phyloP scores from a whole-genome alignment of 2,329 filamentous ascomycete genomes.

The Apiospora saccharicola region DNA sequence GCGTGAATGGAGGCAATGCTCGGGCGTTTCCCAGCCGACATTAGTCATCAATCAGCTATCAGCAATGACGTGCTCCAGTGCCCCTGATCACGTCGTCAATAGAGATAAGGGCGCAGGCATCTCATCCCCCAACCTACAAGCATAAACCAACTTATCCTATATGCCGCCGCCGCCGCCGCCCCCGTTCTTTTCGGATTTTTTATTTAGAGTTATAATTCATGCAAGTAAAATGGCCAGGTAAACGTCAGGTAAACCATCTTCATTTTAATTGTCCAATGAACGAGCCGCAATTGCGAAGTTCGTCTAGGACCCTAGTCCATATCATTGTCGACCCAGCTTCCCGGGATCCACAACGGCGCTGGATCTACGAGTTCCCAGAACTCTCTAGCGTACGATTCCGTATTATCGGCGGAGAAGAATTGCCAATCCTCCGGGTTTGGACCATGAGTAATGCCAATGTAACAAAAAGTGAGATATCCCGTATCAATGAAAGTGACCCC shows the following conservation, averaged over 20 bases:
- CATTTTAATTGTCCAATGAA: too few relatives aligned
- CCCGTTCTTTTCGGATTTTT: too few relatives aligned
- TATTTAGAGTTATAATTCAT: too few relatives aligned
- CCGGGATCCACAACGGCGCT: neutral
- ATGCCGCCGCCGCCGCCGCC: too few relatives aligned
- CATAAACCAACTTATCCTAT: too few relatives aligned
- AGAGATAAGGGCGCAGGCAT: neutral
- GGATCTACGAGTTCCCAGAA: neutral
- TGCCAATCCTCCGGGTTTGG: neutral
- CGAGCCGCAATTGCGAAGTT: too few relatives aligned
- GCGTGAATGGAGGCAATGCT: neutral
- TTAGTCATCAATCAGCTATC: constrained; percentile 17
- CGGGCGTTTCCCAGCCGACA: neutral
- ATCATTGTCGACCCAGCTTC: neutral
- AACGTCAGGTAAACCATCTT: too few relatives aligned
- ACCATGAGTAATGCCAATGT: neutral
- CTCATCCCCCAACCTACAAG: neutral
- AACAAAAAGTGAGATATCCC: neutral
- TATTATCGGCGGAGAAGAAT: neutral
- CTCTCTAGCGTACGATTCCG: neutral
- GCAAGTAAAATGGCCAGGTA: too few relatives aligned
- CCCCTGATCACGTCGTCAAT: neutral
- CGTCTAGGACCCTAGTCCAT: neutral
- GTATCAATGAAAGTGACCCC: neutral
- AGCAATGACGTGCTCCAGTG: constrained; percentile 12